A percentile compares a stretch with the other conserved stretches of the same genome.
phyloP scores from a whole-genome alignment of 257 asterid species.

The Ilex asprella region DNA sequence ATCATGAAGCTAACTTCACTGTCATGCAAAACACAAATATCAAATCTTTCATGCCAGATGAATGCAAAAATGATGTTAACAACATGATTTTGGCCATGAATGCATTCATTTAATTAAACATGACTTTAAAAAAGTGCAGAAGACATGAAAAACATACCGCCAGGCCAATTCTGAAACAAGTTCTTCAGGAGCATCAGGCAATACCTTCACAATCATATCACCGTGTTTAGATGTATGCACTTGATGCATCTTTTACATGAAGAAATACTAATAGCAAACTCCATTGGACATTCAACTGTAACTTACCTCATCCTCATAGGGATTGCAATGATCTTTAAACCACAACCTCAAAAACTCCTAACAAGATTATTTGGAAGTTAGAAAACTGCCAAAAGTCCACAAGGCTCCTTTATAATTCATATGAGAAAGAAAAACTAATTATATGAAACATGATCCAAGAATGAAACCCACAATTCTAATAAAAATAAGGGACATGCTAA shows the following conservation, averaged over 20 bases:
- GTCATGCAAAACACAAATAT: too few relatives aligned
- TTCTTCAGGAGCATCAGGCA: conserved; percentile 92
- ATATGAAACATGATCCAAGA: too few relatives aligned
- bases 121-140: conserved; percentile 2
- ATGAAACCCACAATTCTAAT: too few relatives aligned
- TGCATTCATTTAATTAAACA: background rate
- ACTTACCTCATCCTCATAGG: conserved; percentile 80
- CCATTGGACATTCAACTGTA: background rate
- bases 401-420: too few relatives aligned
- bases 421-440: too few relatives aligned
- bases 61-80: too few relatives aligned
- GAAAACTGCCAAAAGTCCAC: too few relatives aligned
- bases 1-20: too few relatives aligned
- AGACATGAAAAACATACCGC: conserved; percentile 44
- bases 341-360: conserved; percentile 95
- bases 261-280: background rate
- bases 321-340: conserved; percentile 89
- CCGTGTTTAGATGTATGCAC: background rate
- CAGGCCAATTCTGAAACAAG: conserved; percentile 87
- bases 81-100: too few relatives aligned
- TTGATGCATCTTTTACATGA: conserved; percentile 3
- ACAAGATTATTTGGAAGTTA: conserved; percentile 8
- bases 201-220: conserved; percentile 35
- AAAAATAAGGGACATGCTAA: too few relatives aligned
- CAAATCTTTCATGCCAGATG: too few relatives aligned